Conservation (phyloP, 306 rosid genomes). For the Corylus heterophylla region DNA sequence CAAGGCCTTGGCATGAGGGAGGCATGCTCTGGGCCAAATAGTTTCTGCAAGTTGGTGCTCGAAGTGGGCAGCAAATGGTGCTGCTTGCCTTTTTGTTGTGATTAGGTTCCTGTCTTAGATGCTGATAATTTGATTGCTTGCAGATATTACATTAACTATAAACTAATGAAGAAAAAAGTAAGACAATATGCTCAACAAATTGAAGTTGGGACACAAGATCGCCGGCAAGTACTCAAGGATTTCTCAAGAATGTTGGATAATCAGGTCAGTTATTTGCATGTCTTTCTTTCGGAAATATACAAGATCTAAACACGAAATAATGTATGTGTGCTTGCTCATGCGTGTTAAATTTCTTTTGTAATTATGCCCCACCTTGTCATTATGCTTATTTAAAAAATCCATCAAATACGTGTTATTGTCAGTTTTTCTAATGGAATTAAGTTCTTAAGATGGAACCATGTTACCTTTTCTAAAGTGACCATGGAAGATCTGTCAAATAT, state of each 20-base stretch:
- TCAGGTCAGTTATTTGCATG: slow-evolving; percentile 54
- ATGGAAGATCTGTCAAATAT: background rate
- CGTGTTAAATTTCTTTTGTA: background rate
- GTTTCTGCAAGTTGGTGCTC: too few relatives aligned
- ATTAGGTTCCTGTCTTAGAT: slow-evolving; percentile 19
- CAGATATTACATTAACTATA: slow-evolving; percentile 94
- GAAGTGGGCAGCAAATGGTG: too few relatives aligned
- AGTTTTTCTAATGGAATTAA: background rate
- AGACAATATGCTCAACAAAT: slow-evolving; percentile 86
- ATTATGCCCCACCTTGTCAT: background rate
- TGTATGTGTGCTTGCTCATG: background rate
- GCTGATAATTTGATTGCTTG: slow-evolving; percentile 22
- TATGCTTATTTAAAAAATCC: background rate
- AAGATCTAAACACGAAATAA: background rate
- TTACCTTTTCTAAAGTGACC: background rate
- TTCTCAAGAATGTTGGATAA: slow-evolving; percentile 94
- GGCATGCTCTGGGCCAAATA: too few relatives aligned
- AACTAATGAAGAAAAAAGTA: slow-evolving; percentile 90
- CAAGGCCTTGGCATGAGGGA: too few relatives aligned
- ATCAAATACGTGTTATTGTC: background rate
- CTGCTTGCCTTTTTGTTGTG: background rate
- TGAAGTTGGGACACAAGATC: slow-evolving; percentile 76
- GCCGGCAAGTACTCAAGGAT: slow-evolving; percentile 87
- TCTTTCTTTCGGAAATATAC: slow-evolving; percentile 12
- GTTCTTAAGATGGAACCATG: background rate